Evolutionary conservation across 179 eudicot genomes (phyloP), one percentile per base, ranked within the genome.

Genomic region (Nepenthes alata): DNA sequence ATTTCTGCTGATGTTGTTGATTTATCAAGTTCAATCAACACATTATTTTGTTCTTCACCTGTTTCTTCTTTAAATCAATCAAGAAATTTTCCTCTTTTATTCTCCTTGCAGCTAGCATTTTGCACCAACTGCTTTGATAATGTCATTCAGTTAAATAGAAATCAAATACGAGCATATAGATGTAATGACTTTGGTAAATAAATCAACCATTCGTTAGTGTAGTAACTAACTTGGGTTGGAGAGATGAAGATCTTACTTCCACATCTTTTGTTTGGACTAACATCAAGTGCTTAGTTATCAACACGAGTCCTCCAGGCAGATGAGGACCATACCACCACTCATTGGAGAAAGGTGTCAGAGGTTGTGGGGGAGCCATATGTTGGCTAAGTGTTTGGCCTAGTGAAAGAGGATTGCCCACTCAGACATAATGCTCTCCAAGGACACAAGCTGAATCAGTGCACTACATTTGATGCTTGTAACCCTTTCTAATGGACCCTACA

Each of bases 361-460:
- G 67, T 54, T 34, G 11, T 15, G 35, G 11, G 56, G 9, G 48
- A 41, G 75, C 53, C 59, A 63, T 16, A 39, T 61, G 51, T 56
- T 37, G n/a, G 25, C 12, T 47, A 35, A 53, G 48, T 50, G n/a
- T 60, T 64, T 60, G 66, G 70, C 60, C 62, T 59, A 55, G 45
- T 47, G 51, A 49, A 71, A 66, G 16, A 59, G 57, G 59, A 35
- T 35, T 58, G 37, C 53, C 45, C 45, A 41, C 45, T 7, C 45
- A 41, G 8, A 4, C 8, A 41, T 4, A 41, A 41, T 41, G 45
- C 6, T 7, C 8, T 4, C 8, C 6, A 41, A 7, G 45, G 8
- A 41, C 45, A 41, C 45, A 41, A 41, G 5, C 6, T 41, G 8
- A 41, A 41, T 41, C 8, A 41, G 45, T 41, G 8, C 6, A 41